Base-by-base conservation (phyloP, 164 flowering plant genomes). In the Warburgia ugandensis region DNA sequence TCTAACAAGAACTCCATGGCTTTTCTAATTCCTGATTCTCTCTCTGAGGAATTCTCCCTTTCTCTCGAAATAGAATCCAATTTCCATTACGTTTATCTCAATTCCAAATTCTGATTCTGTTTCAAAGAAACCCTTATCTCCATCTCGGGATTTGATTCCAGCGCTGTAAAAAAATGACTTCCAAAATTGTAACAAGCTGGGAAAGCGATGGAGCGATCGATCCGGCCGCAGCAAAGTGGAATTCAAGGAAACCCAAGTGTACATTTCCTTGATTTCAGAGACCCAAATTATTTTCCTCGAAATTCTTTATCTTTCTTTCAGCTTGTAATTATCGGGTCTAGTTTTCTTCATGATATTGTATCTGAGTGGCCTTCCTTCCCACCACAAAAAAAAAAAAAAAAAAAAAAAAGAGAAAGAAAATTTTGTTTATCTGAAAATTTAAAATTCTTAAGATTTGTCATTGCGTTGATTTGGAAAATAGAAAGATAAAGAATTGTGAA, bases 161-260 rank as follows among this genome's bases (percentile, higher is more conserved):
- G 14, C 17, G 41, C 41, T 14, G 14, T 37, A 3, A 40, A 9
- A 22, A 47, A 60, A 65, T 58, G 62, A 36, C 14, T 49, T 19
- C 40, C 40, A 58, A 48, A 26, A 62, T 27, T 46, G 40, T 41
- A 29, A 26, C 50, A 14, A 59, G 62, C 43, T 59, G 50, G 23
- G 50, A 16, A 32, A 46, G 27, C 17, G 55, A 55, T 38, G 66
- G 56, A 50, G n/a, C 49, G 7, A 22, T 38, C 13, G 63, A 65
- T 44, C 17, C 66, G 25, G 20, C 41, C 8, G 59, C 58, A 31
- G n/a, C 70, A 7, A 56, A 30, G 50, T 48, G 70, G 52, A 66
- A 61, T 29, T 61, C 70, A 41, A 66, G 61, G 66, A 66, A 61
- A 48, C 70, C 70, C 7, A 61, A 61, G 52, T 66, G 70, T 66